Conservation (phyloP, 1,139 yeast species). For the Pneumocystis murina region DNA sequence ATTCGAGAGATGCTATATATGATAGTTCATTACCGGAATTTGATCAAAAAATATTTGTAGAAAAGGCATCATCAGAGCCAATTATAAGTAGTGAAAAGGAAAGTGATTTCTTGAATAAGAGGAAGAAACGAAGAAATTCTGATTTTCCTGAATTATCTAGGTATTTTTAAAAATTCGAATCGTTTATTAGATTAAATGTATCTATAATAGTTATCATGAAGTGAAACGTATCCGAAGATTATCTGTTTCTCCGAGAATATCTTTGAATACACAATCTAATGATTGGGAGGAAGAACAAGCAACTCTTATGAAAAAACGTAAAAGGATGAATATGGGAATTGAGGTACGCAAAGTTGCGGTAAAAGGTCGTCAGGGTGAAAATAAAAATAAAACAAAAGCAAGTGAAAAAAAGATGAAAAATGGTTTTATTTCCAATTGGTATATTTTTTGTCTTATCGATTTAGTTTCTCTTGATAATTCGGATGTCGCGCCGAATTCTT, state of each 20-base stretch:
- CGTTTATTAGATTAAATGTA: background rate
- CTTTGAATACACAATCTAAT: background rate
- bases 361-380: background rate
- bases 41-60: slow-evolving; percentile 53
- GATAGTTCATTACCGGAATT: slow-evolving; percentile 58
- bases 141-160: background rate
- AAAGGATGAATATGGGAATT: background rate
- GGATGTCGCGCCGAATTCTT: background rate
- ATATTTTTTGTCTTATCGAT: background rate
- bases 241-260: background rate
- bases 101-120: background rate
- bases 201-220: background rate
- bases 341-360: background rate
- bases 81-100: background rate
- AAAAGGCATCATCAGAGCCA: slow-evolving; percentile 17
- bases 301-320: background rate
- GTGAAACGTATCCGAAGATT: background rate
- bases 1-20: slow-evolving; percentile 40
- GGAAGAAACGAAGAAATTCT: background rate
- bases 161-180: background rate
- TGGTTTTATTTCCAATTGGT: background rate
- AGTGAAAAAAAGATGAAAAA: background rate
- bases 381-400: background rate
- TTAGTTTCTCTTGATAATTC: background rate
- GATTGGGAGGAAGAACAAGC: background rate